These are phyloP conservation scores for Rhodotorula taiwanensis DNA, from an alignment of 768 basidiomycete genomes.

Conservation along the genomic window DNA sequence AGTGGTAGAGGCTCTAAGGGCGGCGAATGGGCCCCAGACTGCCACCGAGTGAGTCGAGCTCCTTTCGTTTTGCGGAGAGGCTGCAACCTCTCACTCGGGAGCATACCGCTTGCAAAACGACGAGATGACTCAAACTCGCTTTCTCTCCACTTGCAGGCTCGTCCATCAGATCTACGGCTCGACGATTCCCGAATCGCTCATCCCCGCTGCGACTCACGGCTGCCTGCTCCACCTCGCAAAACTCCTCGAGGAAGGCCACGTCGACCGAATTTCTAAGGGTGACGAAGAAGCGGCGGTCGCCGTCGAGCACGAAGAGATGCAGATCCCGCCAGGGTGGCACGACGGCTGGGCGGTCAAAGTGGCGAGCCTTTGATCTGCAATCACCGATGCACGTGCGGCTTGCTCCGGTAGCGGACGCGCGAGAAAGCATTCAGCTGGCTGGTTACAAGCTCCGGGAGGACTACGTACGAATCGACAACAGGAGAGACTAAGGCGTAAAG, in stretches of 20 bases:
- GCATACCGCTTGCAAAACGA: too few species aligned
- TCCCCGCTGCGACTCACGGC: slow-evolving; percentile 64
- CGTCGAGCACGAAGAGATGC: not conserved
- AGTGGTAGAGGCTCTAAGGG: slow-evolving; percentile 50
- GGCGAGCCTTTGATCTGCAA: too few species aligned
- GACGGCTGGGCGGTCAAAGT: slow-evolving; percentile 12
- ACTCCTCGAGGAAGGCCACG: slow-evolving; percentile 59
- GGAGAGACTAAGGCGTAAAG: not conserved
- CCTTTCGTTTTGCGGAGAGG: too few species aligned
- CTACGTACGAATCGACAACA: too few species aligned
- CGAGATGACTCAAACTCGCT: slow-evolving; percentile 43
- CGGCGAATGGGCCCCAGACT: too few species aligned
- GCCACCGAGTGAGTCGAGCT: slow-evolving; percentile 18
- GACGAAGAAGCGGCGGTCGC: not conserved
- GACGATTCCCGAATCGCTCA: slow-evolving; percentile 61
- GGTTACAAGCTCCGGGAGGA: too few species aligned
- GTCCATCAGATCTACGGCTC: slow-evolving; percentile 60
- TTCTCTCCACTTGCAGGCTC: slow-evolving; percentile 63
- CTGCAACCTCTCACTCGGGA: too few species aligned
- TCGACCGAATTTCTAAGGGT: slow-evolving; percentile 43
- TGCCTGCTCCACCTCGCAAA: slow-evolving; percentile 68
- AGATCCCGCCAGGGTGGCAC: not conserved
- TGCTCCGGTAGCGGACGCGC: too few species aligned
- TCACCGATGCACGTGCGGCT: too few species aligned
- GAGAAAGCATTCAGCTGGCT: too few species aligned